Base-by-base conservation (phyloP, 495 filamentous ascomycete genomes). In the Hypoxylon lienhwacheense region DNA sequence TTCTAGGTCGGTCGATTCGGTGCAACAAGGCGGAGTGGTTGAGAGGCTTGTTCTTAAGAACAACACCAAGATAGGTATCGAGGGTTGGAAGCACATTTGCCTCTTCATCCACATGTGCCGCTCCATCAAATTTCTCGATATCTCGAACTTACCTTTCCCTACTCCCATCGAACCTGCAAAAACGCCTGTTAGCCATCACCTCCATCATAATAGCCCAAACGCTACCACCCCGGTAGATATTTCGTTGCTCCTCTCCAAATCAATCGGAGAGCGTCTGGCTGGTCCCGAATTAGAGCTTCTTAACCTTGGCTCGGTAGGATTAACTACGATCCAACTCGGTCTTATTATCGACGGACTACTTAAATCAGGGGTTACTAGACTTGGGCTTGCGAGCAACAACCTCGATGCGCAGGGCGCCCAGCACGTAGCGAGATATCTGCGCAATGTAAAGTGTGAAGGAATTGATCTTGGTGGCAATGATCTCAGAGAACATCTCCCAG, bases 381-480 rank as follows among this genome's bases (percentile, higher is more conserved):
- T 98, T 1, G 86, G 90, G 0, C 76, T 96, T 24, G 93, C 90
- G 7, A 86, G 87, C 51, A 97, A 96, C 47, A 70, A 79, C 25
- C 75, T 98, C 15, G 85, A 83, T 14, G 74, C 79, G 7, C 83
- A 86, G 46, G 88, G 89, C 2, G 69, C 95, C 42, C 78, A 84
- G 44, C 86, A 93, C 66, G 78, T 96, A 29, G 77, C 86, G 22
- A 78, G 80, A 41, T 96, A 89, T 69, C 66, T 97, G 28, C 77
- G 80, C 39, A 79, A 77, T 32, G 86, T 85, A 0, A 76, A 83
- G 32, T 98, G 92, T 55, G 88, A 95, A 66, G 93, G 90, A 0
- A 73, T 98, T 4, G 93, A 97, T 68, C 70, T 98, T n/a, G 91
- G 91, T 26, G 90, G 90, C n/a, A 97, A 96, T 62, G 82, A 91